A percentile compares a stretch with the other conserved stretches of the same genome.
Conservation (phyloP, 305 asterid species). For the Rubia tinctorum region DNA sequence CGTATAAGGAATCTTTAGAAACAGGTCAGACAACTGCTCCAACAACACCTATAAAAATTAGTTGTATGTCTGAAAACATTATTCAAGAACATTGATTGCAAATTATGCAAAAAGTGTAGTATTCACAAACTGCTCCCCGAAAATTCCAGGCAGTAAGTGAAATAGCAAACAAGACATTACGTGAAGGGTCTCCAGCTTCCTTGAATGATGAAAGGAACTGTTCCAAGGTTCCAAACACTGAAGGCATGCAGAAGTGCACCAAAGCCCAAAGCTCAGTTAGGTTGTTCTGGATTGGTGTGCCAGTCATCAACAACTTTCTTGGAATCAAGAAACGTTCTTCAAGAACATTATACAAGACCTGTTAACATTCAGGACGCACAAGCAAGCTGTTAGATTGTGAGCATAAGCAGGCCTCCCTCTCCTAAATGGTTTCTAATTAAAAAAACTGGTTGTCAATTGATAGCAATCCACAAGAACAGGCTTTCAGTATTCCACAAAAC, state of each 20-base stretch:
- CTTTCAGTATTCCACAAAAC: not conserved
- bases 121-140: not conserved
- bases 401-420: not conserved
- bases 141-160: constrained; percentile 14
- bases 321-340: constrained; percentile 74
- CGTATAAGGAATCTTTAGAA: not conserved
- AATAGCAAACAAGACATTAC: constrained; percentile 30
- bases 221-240: constrained; percentile 73
- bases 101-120: constrained; percentile 2
- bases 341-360: constrained; percentile 78
- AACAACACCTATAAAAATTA: not conserved
- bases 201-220: constrained; percentile 69
- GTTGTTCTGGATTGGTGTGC: constrained; percentile 97
- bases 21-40: not conserved
- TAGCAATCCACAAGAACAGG: constrained; percentile 1
- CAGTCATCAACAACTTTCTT: constrained; percentile 88
- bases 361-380: constrained; percentile 14
- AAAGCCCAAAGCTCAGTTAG: constrained; percentile 93
- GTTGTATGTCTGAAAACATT: not conserved
- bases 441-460: not conserved
- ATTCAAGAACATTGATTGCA: not conserved
- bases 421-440: not conserved
- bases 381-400: not conserved
- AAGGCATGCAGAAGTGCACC: constrained; percentile 85
- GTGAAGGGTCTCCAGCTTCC: constrained; percentile 85